phyloP scores from a whole-genome alignment of 495 filamentous ascomycete genomes.

The Elasticomyces elasticus region DNA sequence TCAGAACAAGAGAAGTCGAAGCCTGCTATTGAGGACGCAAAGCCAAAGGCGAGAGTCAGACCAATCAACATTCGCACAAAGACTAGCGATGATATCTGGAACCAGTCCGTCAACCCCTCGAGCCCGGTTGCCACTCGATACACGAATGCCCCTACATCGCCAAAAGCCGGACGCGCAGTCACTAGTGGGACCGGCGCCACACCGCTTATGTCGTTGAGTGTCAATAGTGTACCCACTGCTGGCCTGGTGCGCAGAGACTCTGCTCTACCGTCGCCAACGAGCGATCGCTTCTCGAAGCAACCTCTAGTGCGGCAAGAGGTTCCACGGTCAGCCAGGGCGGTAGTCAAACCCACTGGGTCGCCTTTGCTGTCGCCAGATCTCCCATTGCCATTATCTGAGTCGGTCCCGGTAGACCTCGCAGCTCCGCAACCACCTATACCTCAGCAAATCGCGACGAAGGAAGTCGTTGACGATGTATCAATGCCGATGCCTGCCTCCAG shows the following conservation, averaged over 20 bases:
- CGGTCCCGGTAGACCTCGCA: background rate
- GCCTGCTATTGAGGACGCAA: background rate
- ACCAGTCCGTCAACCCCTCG: conserved; percentile 9
- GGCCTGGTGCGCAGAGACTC: background rate
- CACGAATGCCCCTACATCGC: background rate
- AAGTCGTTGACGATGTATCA: background rate
- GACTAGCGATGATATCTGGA: conserved; percentile 19
- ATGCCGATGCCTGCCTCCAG: conserved; percentile 1
- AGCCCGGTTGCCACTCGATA: background rate
- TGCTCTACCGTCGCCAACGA: background rate
- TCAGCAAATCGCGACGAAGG: background rate
- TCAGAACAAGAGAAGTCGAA: background rate
- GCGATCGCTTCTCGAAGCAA: conserved; percentile 3
- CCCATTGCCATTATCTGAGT: background rate
- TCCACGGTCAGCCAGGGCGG: background rate
- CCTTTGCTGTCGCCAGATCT: background rate
- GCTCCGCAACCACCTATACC: background rate
- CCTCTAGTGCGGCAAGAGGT: conserved; percentile 9
- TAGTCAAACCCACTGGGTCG: background rate
- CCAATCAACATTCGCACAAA: conserved; percentile 1
- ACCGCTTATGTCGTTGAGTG: conserved; percentile 13
- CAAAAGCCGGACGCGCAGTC: background rate
- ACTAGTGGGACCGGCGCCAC: conserved; percentile 5
- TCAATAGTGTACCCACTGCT: conserved; percentile 12
- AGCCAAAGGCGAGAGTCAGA: background rate